Percentiles rank a stretch among this genome's conserved stretches.
These are phyloP conservation scores for Pseudonitzschia pungens DNA, from an alignment of 108 stramenopile species.

Conservation along the genomic window DNA sequence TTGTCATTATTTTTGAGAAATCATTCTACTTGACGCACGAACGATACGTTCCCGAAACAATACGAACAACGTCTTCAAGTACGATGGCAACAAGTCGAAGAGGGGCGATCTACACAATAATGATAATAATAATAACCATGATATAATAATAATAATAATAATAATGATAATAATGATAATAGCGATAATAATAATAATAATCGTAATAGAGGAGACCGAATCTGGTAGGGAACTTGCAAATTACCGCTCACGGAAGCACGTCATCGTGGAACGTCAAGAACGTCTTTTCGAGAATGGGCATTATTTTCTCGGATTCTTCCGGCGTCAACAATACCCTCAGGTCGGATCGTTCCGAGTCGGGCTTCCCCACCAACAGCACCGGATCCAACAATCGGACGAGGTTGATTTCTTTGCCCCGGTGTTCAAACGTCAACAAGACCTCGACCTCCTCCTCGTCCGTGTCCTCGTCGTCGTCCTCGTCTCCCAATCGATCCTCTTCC, in stretches of 20 bases:
- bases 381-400: conserved; percentile 84
- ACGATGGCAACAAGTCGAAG: no score
- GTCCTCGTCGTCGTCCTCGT: conserved; percentile 58
- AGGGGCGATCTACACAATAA: no score
- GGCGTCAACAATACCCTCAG: conserved; percentile 70
- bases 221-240: no score
- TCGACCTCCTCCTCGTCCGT: conserved; percentile 84
- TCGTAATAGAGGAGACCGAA: no score
- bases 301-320: conserved; percentile 77
- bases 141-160: no score
- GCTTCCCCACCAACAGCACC: conserved; percentile 85
- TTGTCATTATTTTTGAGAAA: no score
- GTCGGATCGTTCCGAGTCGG: conserved; percentile 51
- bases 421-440: conserved; percentile 80
- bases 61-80: no score
- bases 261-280: conserved; percentile 74
- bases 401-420: conserved; percentile 69
- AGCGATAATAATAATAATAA: neutral
- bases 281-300: conserved; percentile 76
- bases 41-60: no score
- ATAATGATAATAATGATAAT: no score
- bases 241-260: neutral
- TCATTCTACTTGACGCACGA: no score
- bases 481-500: conserved; percentile 37
- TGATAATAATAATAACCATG: no score